These are phyloP conservation scores for Lactarius deliciosus DNA, from an alignment of 768 basidiomycete species.

Conservation along the genomic window DNA sequence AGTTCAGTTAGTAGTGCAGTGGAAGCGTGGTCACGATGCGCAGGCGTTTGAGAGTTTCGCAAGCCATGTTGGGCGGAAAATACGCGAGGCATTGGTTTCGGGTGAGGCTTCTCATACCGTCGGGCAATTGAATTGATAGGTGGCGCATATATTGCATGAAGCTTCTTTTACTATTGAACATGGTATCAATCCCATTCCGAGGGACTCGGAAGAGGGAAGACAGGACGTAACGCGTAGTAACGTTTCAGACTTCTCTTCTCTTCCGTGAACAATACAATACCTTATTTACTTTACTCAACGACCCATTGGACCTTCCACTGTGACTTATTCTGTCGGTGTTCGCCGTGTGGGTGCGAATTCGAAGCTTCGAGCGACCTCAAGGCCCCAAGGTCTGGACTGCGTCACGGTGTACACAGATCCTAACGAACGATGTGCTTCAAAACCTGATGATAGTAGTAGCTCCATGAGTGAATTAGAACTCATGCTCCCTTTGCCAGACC, in stretches of 20 bases:
- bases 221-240: too few species aligned
- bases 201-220: not conserved
- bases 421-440: too few species aligned
- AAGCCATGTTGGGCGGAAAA: conserved; percentile 60
- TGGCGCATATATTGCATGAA: not conserved
- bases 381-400: too few species aligned
- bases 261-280: too few species aligned
- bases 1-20: conserved; percentile 48
- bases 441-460: not conserved
- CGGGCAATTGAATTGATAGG: not conserved
- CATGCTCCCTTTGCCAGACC: too few species aligned
- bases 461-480: not conserved
- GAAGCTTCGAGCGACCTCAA: too few species aligned
- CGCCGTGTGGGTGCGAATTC: not conserved
- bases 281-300: not conserved
- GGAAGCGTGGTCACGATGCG: conserved; percentile 62
- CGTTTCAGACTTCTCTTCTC: too few species aligned
- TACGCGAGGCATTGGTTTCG: conserved; percentile 30
- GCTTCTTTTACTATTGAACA: not conserved
- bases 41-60: conserved; percentile 64
- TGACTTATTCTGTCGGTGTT: not conserved
- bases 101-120: not conserved
- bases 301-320: not conserved
- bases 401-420: too few species aligned
- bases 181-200: not conserved